Evolutionary conservation across 805 yeast species (phyloP), one percentile per base, ranked within the genome.

Genomic region (Starmerella tilneyi): DNA sequence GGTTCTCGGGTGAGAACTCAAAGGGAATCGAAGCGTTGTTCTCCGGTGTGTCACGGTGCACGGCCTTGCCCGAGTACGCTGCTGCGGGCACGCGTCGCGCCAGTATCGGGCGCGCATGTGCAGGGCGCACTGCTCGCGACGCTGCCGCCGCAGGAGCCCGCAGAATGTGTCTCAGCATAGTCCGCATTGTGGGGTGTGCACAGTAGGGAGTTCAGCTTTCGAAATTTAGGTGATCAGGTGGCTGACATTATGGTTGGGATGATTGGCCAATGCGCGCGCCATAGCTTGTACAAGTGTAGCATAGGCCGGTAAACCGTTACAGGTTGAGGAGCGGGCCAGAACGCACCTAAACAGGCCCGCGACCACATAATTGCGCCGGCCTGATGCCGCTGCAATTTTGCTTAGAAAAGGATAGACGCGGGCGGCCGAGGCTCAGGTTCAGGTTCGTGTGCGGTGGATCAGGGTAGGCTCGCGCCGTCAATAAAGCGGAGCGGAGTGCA

Each of bases 21-120:
- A 84, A 84, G 34, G 84, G 79, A 43, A 78, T 68, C 43, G 69
- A 64, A 39, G 74, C 76, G 64, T 81, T 79, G 70, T 84, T 82
- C 39, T 72, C 72, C 35, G 74, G 70, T 27, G 80, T 71, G 56
- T 84, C 77, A 62, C 94, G 74, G 67, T 84, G 94, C 44, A 81
- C 84, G 21, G 54, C 50, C 17, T 36, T 21, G 32, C 43, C 31
- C 17, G 54, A 50, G 46, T 42, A 45, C 20, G 31, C 33, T 26
- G 19, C 48, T 26, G 20, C 38, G 32, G 36, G 23, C 16, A 16
- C 21, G 21, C 26, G 15, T 5, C 26, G 24, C 26, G 15, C 33
- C 1, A 33, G 19, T 15, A 28, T 24, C 13, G 33, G 33, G 11
- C 41, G 41, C 23, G n/a, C 13, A 13, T 11, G 21, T 22, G 32